Conservation (phyloP, 75 land plant genomes). For the Picea glauca region DNA sequence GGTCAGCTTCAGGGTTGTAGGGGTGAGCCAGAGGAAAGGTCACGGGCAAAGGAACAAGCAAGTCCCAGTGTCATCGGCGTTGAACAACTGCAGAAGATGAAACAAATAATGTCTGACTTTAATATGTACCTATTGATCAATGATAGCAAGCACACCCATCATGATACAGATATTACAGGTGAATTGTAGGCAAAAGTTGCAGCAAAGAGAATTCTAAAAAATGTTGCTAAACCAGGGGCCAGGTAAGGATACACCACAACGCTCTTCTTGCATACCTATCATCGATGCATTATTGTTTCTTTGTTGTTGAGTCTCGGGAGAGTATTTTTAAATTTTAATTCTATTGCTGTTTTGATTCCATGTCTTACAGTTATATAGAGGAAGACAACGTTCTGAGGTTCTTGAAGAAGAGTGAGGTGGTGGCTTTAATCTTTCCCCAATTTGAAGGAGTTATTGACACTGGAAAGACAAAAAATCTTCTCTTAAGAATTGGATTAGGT, state of each 20-base stretch:
- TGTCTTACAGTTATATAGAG: constrained; percentile 30
- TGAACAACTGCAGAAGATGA: constrained; percentile 41
- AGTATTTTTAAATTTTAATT: background rate
- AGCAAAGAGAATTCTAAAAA: constrained; percentile 31
- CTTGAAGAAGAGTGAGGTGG: constrained; percentile 27
- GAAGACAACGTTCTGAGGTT: constrained; percentile 42
- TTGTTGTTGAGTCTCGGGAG: background rate
- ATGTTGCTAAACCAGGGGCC: constrained; percentile 33
- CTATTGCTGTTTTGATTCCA: background rate
- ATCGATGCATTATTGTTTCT: background rate
- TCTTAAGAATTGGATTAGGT: constrained; percentile 21
- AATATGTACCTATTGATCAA: constrained; percentile 28
- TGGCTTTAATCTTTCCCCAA: constrained; percentile 19
- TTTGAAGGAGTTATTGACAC: constrained; percentile 49
- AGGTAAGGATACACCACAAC: constrained; percentile 18
- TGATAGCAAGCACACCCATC: constrained; percentile 14
- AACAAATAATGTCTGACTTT: constrained; percentile 27
- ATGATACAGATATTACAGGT: constrained; percentile 23
- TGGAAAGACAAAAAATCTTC: constrained; percentile 32
- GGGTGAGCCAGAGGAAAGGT: no score
- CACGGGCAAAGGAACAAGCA: background rate
- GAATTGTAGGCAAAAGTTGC: constrained; percentile 36
- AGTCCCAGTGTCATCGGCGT: constrained; percentile 12
- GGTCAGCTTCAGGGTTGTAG: no score
- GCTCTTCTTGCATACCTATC: background rate